These are phyloP conservation scores for Reutealis trisperma DNA, from an alignment of 345 rosid genomes.

Conservation along the genomic window DNA sequence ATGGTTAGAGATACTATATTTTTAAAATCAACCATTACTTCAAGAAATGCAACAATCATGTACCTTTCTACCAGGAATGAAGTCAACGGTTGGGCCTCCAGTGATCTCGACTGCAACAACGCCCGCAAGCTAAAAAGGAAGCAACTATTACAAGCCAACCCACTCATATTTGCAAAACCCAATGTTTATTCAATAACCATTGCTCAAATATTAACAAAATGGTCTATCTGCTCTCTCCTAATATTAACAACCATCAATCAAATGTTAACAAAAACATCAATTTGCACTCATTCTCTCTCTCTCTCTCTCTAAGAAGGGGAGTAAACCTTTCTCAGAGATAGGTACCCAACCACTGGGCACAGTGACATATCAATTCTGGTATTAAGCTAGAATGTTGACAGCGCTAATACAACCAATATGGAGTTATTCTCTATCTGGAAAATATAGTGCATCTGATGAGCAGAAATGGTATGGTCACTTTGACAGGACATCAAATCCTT, in stretches of 20 bases:
- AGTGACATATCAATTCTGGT: neutral
- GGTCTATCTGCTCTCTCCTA: neutral
- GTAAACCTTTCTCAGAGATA: too few species aligned
- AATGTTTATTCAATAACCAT: too few species aligned
- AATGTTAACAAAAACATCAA: too few species aligned
- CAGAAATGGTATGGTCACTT: too few species aligned
- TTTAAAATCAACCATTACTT: slow-evolving; percentile 16
- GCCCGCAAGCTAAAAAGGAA: slow-evolving; percentile 72
- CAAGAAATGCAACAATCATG: slow-evolving; percentile 11
- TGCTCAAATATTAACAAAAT: too few species aligned
- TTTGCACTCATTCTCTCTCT: too few species aligned
- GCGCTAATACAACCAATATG: neutral
- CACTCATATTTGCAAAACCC: neutral
- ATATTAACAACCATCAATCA: neutral
- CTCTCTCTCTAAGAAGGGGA: too few species aligned
- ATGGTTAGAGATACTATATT: slow-evolving; percentile 13
- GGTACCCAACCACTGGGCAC: neutral
- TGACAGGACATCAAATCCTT: too few species aligned
- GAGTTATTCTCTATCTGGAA: neutral
- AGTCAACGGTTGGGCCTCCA: slow-evolving; percentile 83
- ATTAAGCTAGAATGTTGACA: neutral
- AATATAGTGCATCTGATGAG: too few species aligned
- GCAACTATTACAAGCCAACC: neutral
- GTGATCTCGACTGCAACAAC: slow-evolving; percentile 96
- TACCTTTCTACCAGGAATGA: slow-evolving; percentile 92